phyloP scores from a whole-genome alignment of 116 monocot species.

The Thalassia testudinum region DNA sequence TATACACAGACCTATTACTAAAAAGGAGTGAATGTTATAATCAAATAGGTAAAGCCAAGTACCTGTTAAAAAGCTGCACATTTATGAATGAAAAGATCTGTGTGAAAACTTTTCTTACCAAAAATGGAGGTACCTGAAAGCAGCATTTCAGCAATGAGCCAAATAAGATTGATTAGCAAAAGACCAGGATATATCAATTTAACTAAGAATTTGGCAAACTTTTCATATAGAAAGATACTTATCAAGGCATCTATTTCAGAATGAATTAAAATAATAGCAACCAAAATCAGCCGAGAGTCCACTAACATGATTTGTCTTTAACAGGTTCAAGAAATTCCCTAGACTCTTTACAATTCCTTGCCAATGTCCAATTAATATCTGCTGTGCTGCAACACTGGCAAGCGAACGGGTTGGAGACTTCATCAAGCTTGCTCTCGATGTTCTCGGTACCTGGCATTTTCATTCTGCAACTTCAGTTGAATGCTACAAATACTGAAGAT shows the following conservation, averaged over 20 bases:
- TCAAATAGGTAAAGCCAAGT: neutral
- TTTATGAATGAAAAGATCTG: slow-evolving; percentile 71
- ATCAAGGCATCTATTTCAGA: too few species aligned
- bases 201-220: too few species aligned
- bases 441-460: slow-evolving; percentile 63
- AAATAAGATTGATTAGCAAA: too few species aligned
- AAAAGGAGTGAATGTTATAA: too few species aligned
- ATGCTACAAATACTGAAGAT: neutral
- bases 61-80: slow-evolving; percentile 74
- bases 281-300: too few species aligned
- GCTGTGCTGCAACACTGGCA: slow-evolving; percentile 58
- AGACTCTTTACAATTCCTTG: slow-evolving; percentile 92
- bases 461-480: neutral
- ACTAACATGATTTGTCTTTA: slow-evolving; percentile 86
- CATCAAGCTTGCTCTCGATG: slow-evolving; percentile 81
- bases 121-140: slow-evolving; percentile 50
- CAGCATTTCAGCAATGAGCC: too few species aligned
- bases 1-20: too few species aligned
- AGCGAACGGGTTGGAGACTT: slow-evolving; percentile 62
- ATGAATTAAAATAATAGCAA: too few species aligned
- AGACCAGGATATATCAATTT: too few species aligned
- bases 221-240: too few species aligned
- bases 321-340: slow-evolving; percentile 65
- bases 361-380: slow-evolving; percentile 92
- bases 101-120: slow-evolving; percentile 49